Evolutionary conservation across 139 green algal genomes (phyloP), one percentile per base, ranked within the genome.

Genomic region (Penium margaritaceum): DNA sequence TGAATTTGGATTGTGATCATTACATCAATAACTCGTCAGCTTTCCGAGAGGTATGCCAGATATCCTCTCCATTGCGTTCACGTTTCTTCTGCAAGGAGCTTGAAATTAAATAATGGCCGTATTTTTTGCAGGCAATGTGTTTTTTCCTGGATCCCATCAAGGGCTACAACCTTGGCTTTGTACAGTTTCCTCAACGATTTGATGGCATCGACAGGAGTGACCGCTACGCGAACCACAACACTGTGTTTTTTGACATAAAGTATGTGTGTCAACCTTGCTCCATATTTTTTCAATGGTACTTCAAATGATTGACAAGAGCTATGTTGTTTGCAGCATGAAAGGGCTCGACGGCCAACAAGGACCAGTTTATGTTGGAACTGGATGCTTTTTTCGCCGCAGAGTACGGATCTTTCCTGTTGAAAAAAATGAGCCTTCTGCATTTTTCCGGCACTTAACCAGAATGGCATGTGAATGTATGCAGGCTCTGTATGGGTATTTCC

Each of bases 1-100:
- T 81, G 43, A 81, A 81, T 32, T 27, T 81, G 17, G 74, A 81
- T 68, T 81, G 74, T 47, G 74, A 81, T 44, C 74, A 81, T 37
- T 81, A 81, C 68, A 32, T 81, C 54, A 81, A 81, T 47, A 81
- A 81, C 60, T 79, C 67, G 27, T 19, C 71, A 17, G 68, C 67
- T 24, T 17, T 81, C 35, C 65, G 61, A 14, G 66, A 81, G n/a
- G 72, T 77, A 53, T n/a, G 62, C 30, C 5, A n/a, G n/a, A n/a
- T n/a, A n/a, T n/a, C n/a, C n/a, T n/a, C n/a, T n/a, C n/a, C n/a
- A n/a, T n/a, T n/a, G n/a, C n/a, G n/a, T n/a, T n/a, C n/a, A n/a
- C n/a, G n/a, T n/a, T n/a, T n/a, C n/a, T n/a, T n/a, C n/a, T n/a
- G n/a, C n/a, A n/a, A n/a, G n/a, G n/a, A n/a, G n/a, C n/a, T n/a